phyloP scores from a whole-genome alignment of 768 basidiomycete species.

The Amylocystis lapponica region DNA sequence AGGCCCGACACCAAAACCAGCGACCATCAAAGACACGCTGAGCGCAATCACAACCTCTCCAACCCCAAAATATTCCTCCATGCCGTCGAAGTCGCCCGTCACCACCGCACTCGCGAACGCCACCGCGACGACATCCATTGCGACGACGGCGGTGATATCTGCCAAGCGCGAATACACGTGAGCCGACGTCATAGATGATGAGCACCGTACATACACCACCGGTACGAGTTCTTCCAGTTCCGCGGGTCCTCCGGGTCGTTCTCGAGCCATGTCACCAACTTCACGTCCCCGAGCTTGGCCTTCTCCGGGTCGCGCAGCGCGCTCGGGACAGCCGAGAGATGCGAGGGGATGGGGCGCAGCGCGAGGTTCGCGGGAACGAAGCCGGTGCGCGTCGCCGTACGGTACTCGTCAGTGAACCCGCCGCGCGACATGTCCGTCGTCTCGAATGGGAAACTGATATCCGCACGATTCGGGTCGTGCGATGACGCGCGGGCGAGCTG shows the following conservation, averaged over 20 bases:
- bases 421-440: conserved; percentile 22
- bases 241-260: conserved; percentile 37
- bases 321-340: conserved; percentile 14
- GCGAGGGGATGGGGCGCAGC: conserved; percentile 24
- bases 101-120: conserved; percentile 33
- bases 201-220: conserved; percentile 31
- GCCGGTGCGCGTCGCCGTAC: conserved; percentile 23
- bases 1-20: conserved; percentile 29
- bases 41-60: conserved; percentile 29
- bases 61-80: conserved; percentile 27
- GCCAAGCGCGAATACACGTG: background rate
- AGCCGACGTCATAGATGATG: background rate
- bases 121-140: conserved; percentile 28
- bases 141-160: conserved; percentile 27
- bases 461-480: conserved; percentile 17
- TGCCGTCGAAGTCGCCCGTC: conserved; percentile 32
- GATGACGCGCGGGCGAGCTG: background rate
- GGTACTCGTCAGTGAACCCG: conserved; percentile 31
- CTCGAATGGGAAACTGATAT: conserved; percentile 25
- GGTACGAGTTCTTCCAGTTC: conserved; percentile 27
- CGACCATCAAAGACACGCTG: conserved; percentile 32
- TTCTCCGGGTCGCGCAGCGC: conserved; percentile 30
- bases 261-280: conserved; percentile 32
- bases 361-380: conserved; percentile 23
- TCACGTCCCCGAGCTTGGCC: conserved; percentile 25